These are phyloP conservation scores for Onygenales sp. DNA, from an alignment of 2,329 filamentous ascomycete species.

Conservation along the genomic window DNA sequence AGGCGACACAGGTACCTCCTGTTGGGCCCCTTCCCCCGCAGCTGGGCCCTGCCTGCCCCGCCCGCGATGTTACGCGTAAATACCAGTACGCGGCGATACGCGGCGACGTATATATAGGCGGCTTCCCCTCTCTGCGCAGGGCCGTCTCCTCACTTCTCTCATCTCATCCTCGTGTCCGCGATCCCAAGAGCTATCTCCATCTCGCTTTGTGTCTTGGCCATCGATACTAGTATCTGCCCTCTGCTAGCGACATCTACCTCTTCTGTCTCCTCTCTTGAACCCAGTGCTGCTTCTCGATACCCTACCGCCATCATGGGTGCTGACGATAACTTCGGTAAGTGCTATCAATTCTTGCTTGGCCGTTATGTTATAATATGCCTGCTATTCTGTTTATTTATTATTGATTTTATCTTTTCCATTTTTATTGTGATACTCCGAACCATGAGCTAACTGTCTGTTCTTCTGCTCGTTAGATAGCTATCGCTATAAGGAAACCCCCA, in stretches of 20 bases:
- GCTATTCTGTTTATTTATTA: neutral
- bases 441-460: neutral
- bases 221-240: too few relatives aligned
- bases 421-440: conserved; percentile 2
- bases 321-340: conserved; percentile 20
- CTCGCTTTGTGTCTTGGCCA: too few relatives aligned
- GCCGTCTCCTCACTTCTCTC: too few relatives aligned
- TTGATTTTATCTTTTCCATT: neutral
- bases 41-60: too few relatives aligned
- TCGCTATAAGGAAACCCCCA: conserved; percentile 49
- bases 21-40: too few relatives aligned
- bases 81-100: too few relatives aligned
- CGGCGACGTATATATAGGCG: too few relatives aligned
- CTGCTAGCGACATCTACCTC: neutral
- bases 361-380: conserved; percentile 15
- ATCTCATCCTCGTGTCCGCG: too few relatives aligned
- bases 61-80: too few relatives aligned
- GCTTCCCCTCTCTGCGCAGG: too few relatives aligned
- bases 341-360: neutral
- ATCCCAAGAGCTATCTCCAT: too few relatives aligned
- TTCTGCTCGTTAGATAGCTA: conserved; percentile 23
- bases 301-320: conserved; percentile 23
- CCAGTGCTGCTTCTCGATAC: neutral
- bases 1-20: too few relatives aligned
- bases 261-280: neutral